Base-by-base conservation (phyloP, 106 monocot genomes). In the Platanthera zijinensis region DNA sequence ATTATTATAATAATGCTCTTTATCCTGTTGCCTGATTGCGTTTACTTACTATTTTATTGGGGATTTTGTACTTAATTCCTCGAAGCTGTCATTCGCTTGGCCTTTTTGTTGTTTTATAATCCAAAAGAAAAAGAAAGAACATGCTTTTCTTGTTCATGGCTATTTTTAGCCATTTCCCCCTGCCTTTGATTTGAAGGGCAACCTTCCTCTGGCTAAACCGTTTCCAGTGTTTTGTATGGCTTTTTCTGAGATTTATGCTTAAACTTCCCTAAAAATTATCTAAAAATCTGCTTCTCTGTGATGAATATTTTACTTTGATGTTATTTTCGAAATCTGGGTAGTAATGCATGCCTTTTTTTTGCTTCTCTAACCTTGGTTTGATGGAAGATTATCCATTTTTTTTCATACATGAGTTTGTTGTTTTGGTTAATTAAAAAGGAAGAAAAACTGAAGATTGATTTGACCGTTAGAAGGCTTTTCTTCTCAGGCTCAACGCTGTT, bases 401-500 rank as follows among this genome's bases (percentile, higher is more conserved):
- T 21, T 7, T 10, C 30, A 0, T 19, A 67, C 18, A 67, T 30
- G 32, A 13, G 1, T 13, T 5, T 12, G 11, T 10, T 30, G 0
- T 12, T 67, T 70, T 15, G 3, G 48, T 47, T 48, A 30, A 19
- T 19, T 66, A 19, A 66, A n/a, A 11, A 66, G 28, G 17, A 64
- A 39, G 39, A 39, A 39, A 39, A 3, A 39, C 53, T 53, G 53
- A 8, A 10, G 8, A 14, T 53, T 10, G 53, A 10, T 53, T 5
- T 53, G 53, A 53, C 14, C 12, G 53, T 53, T 10, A 53, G 12
- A 8, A 53, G 14, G 1, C 46, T 39, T 64, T 64, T 47, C 10
- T 32, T 10, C 70, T 50, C 77, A 97, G 97, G 91, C 19, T 69
- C 76, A 52, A 91, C 87, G 5, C 79, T 97, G 15, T 53, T 91